Conservation (phyloP, 2,329 filamentous ascomycete species). For the Rhynchosporium secalis region DNA sequence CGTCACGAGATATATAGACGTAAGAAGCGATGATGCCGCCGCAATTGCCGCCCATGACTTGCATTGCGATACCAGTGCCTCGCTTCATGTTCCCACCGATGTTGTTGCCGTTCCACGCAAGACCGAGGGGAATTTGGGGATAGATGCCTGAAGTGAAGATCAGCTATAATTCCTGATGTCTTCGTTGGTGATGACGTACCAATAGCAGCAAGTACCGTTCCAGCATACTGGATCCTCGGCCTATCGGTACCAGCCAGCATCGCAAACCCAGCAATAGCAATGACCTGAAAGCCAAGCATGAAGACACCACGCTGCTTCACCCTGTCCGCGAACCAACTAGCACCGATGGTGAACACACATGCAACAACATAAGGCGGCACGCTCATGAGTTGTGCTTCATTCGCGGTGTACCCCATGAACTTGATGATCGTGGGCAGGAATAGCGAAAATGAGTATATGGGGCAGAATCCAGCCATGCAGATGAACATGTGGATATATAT, state of each 20-base stretch:
- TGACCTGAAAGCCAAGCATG: slow-evolving; percentile 55
- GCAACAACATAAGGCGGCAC: slow-evolving; percentile 60
- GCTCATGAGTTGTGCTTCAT: slow-evolving; percentile 47
- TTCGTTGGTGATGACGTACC: not conserved
- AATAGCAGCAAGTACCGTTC: slow-evolving; percentile 44
- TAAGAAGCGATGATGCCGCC: slow-evolving; percentile 26
- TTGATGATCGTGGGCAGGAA: slow-evolving; percentile 44
- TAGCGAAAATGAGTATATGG: slow-evolving; percentile 35
- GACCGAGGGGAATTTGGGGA: slow-evolving; percentile 44
- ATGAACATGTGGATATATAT: slow-evolving; percentile 40
- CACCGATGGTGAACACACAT: slow-evolving; percentile 58
- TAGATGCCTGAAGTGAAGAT: slow-evolving; percentile 43
- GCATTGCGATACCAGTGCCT: slow-evolving; percentile 62
- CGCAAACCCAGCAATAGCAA: slow-evolving; percentile 36
- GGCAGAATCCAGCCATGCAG: slow-evolving; percentile 26
- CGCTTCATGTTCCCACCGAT: slow-evolving; percentile 56
- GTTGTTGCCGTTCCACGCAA: slow-evolving; percentile 59
- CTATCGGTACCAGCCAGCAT: slow-evolving; percentile 20
- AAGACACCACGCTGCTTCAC: slow-evolving; percentile 47
- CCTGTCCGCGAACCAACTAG: slow-evolving; percentile 55
- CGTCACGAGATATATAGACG: slow-evolving; percentile 20
- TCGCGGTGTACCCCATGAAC: slow-evolving; percentile 53
- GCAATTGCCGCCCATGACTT: slow-evolving; percentile 47
- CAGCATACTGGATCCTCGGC: slow-evolving; percentile 40
- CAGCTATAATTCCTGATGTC: not conserved